phyloP scores from a whole-genome alignment of 768 basidiomycete species.

The Macrocybe gigantea region DNA sequence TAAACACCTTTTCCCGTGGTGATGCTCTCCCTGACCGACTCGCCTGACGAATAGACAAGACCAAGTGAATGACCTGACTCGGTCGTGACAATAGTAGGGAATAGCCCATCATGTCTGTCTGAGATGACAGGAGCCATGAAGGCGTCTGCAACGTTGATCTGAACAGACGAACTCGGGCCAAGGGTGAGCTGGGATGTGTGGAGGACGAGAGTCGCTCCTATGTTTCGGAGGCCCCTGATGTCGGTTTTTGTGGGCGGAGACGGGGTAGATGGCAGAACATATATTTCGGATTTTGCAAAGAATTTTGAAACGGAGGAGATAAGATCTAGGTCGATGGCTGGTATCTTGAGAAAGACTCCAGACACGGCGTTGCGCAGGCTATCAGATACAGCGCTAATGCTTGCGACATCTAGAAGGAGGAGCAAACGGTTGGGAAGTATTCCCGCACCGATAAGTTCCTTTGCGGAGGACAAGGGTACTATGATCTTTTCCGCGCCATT shows the following conservation, averaged over 20 bases:
- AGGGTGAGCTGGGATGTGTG: slow-evolving; percentile 68
- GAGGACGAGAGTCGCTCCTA: slow-evolving; percentile 63
- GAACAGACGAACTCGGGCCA: slow-evolving; percentile 40
- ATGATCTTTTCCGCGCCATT: slow-evolving; percentile 77
- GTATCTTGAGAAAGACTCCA: slow-evolving; percentile 75
- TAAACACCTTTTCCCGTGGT: slow-evolving; percentile 88
- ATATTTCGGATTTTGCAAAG: slow-evolving; percentile 56
- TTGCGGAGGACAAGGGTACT: slow-evolving; percentile 59
- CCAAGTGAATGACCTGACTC: slow-evolving; percentile 77
- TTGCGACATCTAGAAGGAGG: slow-evolving; percentile 70
- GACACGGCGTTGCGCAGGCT: slow-evolving; percentile 68
- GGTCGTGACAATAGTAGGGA: slow-evolving; percentile 87
- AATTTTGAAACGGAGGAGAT: slow-evolving; percentile 74
- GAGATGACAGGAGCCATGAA: slow-evolving; percentile 80
- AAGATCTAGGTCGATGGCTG: slow-evolving; percentile 66
- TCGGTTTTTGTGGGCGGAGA: slow-evolving; percentile 49
- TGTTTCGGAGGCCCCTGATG: slow-evolving; percentile 54
- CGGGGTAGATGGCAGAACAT: slow-evolving; percentile 49
- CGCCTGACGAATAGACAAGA: slow-evolving; percentile 89
- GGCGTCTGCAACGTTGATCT: slow-evolving; percentile 75
- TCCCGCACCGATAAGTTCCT: slow-evolving; percentile 52
- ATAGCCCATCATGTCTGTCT: slow-evolving; percentile 88
- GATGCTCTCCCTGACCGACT: slow-evolving; percentile 85
- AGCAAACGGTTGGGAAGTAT: slow-evolving; percentile 70
- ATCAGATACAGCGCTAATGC: slow-evolving; percentile 71